Base-by-base conservation (phyloP, 2,329 filamentous ascomycete species). In the Colletotrichum brevisporum region DNA sequence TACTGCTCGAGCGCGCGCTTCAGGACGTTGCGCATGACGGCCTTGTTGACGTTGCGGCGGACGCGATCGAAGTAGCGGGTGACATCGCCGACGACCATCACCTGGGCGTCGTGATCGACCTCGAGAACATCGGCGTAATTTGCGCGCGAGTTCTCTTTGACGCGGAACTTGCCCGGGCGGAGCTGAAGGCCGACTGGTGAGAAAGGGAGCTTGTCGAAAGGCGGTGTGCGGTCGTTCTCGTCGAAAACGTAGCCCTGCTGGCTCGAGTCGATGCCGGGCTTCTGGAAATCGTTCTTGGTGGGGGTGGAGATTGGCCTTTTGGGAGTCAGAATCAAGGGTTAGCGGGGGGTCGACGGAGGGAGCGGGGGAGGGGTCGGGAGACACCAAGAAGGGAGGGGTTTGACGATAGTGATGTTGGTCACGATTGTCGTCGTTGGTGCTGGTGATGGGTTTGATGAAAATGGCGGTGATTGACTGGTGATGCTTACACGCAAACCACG, bases 31-130 rank as follows among this genome's bases (percentile, higher is more conserved):
- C 66, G 66, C 66, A 69, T 69, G 36, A 69, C 66, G 43, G 66
- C 66, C 56, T 69, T 69, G 62, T 69, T 69, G 13, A 69, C 66
- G 24, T 69, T 69, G 31, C 66, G 43, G 24, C 66, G 66, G 12
- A 69, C 66, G 16, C 66, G 66, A 43, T 69, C 66, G 13, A 69
- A 69, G 39, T 69, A 69, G 47, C 66, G 51, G 39, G 66, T 61
- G 3, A 69, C 66, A 62, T 69, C 70, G 62, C 67, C 53, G 43
- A 69, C 54, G 47, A 70, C 62, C 61, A 71, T 63, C 58, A 71
- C 67, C 67, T 71, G 62, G 48, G 67, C 62, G 15, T 70, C 62
- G 67, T 63, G 67, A 15, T 71, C 70, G 55, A 70, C 51, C 66
- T 69, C 66, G 51, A 69, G 66, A 13, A 69, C 61, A 51, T 69